These are phyloP conservation scores for Volvariella surrecta DNA, from an alignment of 1,284 basidiomycete genomes.

Conservation along the genomic window DNA sequence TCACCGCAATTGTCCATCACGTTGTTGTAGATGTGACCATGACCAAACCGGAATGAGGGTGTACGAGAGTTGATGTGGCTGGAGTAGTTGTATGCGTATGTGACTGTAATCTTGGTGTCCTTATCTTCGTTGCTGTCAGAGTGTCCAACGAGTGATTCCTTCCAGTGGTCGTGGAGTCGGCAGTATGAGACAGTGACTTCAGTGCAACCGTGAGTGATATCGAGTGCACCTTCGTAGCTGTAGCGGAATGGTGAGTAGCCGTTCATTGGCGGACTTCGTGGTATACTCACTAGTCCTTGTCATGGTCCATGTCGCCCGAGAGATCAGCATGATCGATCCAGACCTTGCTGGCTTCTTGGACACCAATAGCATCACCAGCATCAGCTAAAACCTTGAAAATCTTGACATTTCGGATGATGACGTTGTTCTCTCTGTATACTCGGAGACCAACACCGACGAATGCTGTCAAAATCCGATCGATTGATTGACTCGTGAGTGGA, in stretches of 20 bases:
- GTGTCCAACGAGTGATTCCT: slow-evolving; percentile 34
- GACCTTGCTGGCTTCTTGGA: slow-evolving; percentile 34
- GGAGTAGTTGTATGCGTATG: slow-evolving; percentile 31
- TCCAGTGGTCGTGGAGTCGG: slow-evolving; percentile 34
- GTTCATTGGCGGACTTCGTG: not conserved
- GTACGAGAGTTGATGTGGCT: slow-evolving; percentile 29
- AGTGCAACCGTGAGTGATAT: slow-evolving; percentile 32
- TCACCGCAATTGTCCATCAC: slow-evolving; percentile 34
- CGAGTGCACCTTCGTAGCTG: slow-evolving; percentile 33
- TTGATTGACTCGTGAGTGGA: not conserved
- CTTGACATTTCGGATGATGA: slow-evolving; percentile 42
- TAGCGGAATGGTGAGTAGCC: not conserved
- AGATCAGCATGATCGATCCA: slow-evolving; percentile 41
- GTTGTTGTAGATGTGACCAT: slow-evolving; percentile 40
- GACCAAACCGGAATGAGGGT: slow-evolving; percentile 34
- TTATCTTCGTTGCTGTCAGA: slow-evolving; percentile 30
- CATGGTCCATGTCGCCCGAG: slow-evolving; percentile 34
- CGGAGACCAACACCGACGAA: slow-evolving; percentile 31
- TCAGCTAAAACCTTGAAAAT: slow-evolving; percentile 37
- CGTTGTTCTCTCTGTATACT: slow-evolving; percentile 30
- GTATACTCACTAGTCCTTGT: slow-evolving; percentile 30
- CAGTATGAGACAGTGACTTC: slow-evolving; percentile 31
- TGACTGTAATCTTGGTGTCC: slow-evolving; percentile 27
- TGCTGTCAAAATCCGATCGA: slow-evolving; percentile 13
- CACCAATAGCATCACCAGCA: slow-evolving; percentile 34